Conservation (phyloP, 2,329 filamentous ascomycete genomes). For the Chrysoporthe deuterocubensis region DNA sequence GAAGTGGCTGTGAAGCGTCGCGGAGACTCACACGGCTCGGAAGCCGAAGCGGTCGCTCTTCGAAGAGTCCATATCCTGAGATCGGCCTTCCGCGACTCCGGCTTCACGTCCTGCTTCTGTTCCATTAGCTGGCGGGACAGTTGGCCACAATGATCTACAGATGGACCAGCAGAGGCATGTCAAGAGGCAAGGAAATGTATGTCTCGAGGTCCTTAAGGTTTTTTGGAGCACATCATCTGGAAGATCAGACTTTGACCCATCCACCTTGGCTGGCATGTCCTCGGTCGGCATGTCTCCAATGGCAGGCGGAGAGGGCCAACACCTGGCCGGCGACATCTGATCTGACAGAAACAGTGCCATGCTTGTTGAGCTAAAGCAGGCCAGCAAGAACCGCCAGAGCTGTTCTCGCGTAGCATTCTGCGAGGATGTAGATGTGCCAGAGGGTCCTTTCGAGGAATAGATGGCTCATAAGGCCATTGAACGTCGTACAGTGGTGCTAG, state of each 20-base stretch:
- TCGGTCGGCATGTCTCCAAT: constrained; percentile 4
- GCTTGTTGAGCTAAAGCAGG: not conserved
- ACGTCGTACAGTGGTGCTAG: not conserved
- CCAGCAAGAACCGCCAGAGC: not conserved
- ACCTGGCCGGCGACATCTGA: too few species aligned
- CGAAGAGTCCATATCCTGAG: constrained; percentile 9
- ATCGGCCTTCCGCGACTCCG: constrained; percentile 28
- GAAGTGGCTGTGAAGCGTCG: too few species aligned
- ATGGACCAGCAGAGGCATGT: too few species aligned
- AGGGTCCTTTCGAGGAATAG: too few species aligned
- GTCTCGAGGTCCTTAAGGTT: too few species aligned
- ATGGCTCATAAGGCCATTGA: too few species aligned
- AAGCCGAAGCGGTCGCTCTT: not conserved
- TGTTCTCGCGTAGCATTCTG: not conserved
- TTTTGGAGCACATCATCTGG: constrained; percentile 12
- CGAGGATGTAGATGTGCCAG: not conserved
- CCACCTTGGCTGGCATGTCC: constrained; percentile 7
- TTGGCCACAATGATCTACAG: not conserved
- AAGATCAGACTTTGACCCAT: constrained; percentile 13
- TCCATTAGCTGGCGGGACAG: constrained; percentile 32
- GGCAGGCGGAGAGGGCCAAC: not conserved
- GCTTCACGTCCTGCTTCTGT: constrained; percentile 35
- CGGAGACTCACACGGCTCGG: too few species aligned
- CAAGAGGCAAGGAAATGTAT: too few species aligned
- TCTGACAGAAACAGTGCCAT: not conserved